Evolutionary conservation across 164 flowering plant genomes (phyloP), one percentile per base, ranked within the genome.

Genomic region (Umbilicus rupestris): DNA sequence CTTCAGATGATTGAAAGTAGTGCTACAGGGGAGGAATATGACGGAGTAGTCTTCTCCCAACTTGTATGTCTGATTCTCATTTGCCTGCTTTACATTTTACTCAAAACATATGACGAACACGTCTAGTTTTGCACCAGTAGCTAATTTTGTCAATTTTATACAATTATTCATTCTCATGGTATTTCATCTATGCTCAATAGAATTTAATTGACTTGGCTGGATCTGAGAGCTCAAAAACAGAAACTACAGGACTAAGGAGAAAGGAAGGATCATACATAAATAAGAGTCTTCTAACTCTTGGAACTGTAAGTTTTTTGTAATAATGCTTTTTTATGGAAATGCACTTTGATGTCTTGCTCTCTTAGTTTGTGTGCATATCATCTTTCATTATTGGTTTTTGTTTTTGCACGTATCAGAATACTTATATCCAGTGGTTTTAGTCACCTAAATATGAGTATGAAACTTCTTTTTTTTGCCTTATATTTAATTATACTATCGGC

Each of bases 211-310:
- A 95, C 82, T 77, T 95, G 65, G 98, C 99, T 74, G 99, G 99
- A 71, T 95, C 99, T 55, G 99, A 95, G 78, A 95, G 99, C 81
- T 95, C 99, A 46, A 95, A 95, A 77, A 87, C 99, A 50, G 99
- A 92, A 81, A 95, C 99, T 49, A 89, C 99, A 57, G 99, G 99
- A 69, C 57, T 95, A 42, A 79, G 99, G 73, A 89, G 99, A 78
- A 95, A 95, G 76, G 99, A 95, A 80, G 99, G 99, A 70, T 82
- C 99, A 37, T 95, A 92, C 75, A 95, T 95, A 68, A 95, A 95
- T 83, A 95, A 95, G 76, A 95, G 99, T 71, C 92, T 95, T 74
- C 82, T 95, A 50, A 95, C 99, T 63, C 97, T 95, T 81, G 99
- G 99, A 84, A 95, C 99, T 70, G 99, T 95, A 81, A 47, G 97